Conservation (phyloP, 2,329 filamentous ascomycete species). For the Davidsoniella australis region DNA sequence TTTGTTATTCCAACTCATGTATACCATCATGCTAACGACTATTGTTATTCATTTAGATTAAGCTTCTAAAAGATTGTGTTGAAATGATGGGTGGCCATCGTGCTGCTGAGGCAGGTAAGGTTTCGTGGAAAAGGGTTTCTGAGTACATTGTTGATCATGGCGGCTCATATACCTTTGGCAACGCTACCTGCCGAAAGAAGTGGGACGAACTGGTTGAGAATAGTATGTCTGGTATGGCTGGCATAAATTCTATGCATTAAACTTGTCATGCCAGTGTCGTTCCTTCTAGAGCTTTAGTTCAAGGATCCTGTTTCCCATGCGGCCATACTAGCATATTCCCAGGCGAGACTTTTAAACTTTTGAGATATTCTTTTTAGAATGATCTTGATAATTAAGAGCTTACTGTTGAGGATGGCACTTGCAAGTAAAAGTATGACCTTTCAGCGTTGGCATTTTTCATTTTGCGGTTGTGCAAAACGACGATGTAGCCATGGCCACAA, state of each 20-base stretch:
- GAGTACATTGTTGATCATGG: constrained; percentile 33
- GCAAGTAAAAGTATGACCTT: too few species aligned
- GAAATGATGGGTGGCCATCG: constrained; percentile 19
- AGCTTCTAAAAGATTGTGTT: constrained; percentile 29
- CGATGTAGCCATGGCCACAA: too few species aligned
- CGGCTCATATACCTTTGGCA: constrained; percentile 41
- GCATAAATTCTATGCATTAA: too few species aligned
- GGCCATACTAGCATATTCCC: too few species aligned
- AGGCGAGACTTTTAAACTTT: too few species aligned
- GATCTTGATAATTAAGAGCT: too few species aligned
- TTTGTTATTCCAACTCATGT: background rate
- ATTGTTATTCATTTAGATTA: constrained; percentile 20
- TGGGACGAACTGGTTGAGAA: constrained; percentile 30
- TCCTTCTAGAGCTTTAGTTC: too few species aligned
- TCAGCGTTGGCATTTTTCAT: background rate
- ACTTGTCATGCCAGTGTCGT: too few species aligned
- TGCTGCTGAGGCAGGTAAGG: constrained; percentile 21
- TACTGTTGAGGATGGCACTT: too few species aligned
- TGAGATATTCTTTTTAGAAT: too few species aligned
- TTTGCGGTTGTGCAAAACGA: background rate
- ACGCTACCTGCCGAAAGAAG: constrained; percentile 39
- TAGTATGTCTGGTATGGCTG: background rate
- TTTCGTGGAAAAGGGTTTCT: constrained; percentile 41
- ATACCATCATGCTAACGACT: background rate
- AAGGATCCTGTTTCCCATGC: too few species aligned